phyloP scores from a whole-genome alignment of 1,139 yeast species.

The Wickerhamomyces sp. region DNA sequence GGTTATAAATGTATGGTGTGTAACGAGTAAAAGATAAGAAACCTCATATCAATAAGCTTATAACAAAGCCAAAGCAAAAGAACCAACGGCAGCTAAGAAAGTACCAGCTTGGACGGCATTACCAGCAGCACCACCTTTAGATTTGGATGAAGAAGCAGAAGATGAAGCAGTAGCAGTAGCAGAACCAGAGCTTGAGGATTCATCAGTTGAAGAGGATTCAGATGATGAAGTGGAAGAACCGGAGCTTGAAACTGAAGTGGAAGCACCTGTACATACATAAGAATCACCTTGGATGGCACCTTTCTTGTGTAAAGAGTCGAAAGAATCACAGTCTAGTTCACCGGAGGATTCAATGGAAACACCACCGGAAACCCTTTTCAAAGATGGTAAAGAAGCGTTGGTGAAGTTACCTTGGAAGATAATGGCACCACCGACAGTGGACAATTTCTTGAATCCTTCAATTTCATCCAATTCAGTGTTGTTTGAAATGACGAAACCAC shows the following conservation, averaged over 20 bases:
- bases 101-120: constrained; percentile 41
- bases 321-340: constrained; percentile 74
- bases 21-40: not conserved
- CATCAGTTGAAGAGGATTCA: constrained; percentile 29
- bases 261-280: constrained; percentile 75
- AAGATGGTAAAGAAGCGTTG: constrained; percentile 67
- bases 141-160: constrained; percentile 16
- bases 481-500: constrained; percentile 85
- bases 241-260: constrained; percentile 43
- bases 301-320: constrained; percentile 59
- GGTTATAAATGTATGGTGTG: too few relatives aligned
- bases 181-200: constrained; percentile 28
- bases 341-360: constrained; percentile 69
- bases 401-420: constrained; percentile 74
- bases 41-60: constrained; percentile 28
- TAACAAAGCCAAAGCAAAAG: constrained; percentile 59
- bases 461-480: constrained; percentile 65
- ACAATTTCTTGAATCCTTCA: constrained; percentile 69
- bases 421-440: constrained; percentile 84
- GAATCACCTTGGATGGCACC: constrained; percentile 89
- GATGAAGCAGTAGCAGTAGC: constrained; percentile 25
- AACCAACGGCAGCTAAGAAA: constrained; percentile 55
- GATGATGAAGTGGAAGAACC: constrained; percentile 37
- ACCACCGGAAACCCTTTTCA: constrained; percentile 86
- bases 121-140: constrained; percentile 30